Base-by-base conservation (phyloP, 345 rosid genomes). In the Passiflora organensis region DNA sequence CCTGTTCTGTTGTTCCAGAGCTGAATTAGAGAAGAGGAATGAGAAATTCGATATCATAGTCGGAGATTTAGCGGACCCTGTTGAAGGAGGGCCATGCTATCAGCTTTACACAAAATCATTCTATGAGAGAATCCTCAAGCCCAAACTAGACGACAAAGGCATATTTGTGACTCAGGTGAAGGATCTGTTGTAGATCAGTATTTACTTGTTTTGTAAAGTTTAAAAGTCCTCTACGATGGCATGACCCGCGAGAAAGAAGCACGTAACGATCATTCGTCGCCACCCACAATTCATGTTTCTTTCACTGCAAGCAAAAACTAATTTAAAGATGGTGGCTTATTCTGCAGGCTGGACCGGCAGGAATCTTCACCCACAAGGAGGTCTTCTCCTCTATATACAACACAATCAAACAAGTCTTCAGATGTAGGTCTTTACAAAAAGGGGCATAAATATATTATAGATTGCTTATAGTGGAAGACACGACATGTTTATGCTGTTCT, bases 1-100 rank as follows among this genome's bases (percentile, higher is more conserved):
- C 21, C 3, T 0, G 4, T 20, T 32, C 12, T 2, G 11, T 32
- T 32, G 14, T 32, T 25, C 13, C 75, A 82, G 86, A 65, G 65
- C 67, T 43, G 89, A 80, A 60, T 72, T 83, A 48, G 82, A 77
- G 51, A 80, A 23, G 37, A 70, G 71, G 34, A 58, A 60, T 28
- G 80, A 72, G 37, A 16, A 52, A 25, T 80, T 64, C 15, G 86
- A 83, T 74, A 80, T 83, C 60, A 80, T 83, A 50, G 58, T 83
- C 9, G 89, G 89, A 16, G 89, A 83, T 70, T 61, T 83, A 24
- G 89, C 89, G 5, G 89, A 83, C 65, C 89, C 89, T 15, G 74
- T 83, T 1, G 89, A 80, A 44, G 89, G 83, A 55, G 89, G 89
- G 18, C 89, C 89, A 5, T 80, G 89, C 19, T 80, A 80, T 41